Base-by-base conservation (phyloP, 768 basidiomycete genomes). In the Strobilomyces echinocephalus region DNA sequence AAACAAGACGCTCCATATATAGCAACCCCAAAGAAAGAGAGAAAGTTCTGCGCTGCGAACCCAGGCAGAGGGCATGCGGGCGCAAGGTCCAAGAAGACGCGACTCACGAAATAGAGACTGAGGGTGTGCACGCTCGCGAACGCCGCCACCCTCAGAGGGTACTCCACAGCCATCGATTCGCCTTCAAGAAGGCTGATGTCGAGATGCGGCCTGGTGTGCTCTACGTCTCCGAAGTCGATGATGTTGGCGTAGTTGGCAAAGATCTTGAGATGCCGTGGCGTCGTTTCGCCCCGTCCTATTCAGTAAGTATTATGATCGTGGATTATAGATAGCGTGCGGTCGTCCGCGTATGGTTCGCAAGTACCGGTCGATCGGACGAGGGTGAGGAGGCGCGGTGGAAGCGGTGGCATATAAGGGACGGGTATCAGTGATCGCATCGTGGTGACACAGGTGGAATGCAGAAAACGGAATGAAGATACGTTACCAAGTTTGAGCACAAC, bases 61-160 rank as follows among this genome's bases (percentile, higher is more conserved):
- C 49, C 54, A 50, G 53, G 55, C 42, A 54, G 45, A 60, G 59
- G 63, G 63, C 56, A 60, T 41, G 59, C 42, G 12, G 44, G 5
- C 11, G 15, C 40, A 60, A 46, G 54, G 52, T 47, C 26, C 39
- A 44, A 46, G 58, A 54, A 50, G 55, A 24, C 36, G 46, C 43
- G 39, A 79, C 90, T 62, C 64, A 92, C 91, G 64, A 93, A 91
- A 72, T 88, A 88, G 5, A 93, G 69, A 2, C 87, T 88, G 30
- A 91, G 66, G 0, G 85, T 79, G 58, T 81, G 84, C 47, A 91
- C 75, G 63, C 81, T 92, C 8, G 87, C 71, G 63, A 93, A 91
- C 8, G 88, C 83, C 16, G 90, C 83, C 1, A 84, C 79, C 24
- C 84, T 80, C 30, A 93, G 60, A 1, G 90, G 91, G 59, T 93